Base-by-base conservation (phyloP, 345 rosid genomes). In the Dipteronia sinensis region DNA sequence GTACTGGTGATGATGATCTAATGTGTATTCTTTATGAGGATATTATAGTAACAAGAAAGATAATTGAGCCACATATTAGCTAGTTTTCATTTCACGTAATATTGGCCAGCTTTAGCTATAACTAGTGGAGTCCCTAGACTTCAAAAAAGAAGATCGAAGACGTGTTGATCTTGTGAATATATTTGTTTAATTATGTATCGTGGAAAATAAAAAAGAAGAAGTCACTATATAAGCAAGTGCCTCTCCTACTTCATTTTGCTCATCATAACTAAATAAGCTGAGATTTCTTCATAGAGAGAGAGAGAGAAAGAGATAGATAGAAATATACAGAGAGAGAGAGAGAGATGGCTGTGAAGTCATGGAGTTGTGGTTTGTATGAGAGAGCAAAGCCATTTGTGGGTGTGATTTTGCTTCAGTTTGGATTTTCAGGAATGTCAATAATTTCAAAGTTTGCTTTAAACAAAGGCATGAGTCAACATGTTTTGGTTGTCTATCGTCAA, bases 401-500 rank as follows among this genome's bases (percentile, higher is more conserved):
- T 17, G 89, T 85, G 81, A 80, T 91, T 69, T 65, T 90, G 27
- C 59, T 89, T 53, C 97, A 91, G 76, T 85, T 89, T 71, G 95
- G 91, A 10, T 82, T 65, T 13, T 86, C 94, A 7, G 92, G 93
- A 13, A 65, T 86, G 88, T 76, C 89, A 23, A 84, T 88, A 51
- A 68, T 92, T 27, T 44, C 92, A 8, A 92, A 92, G 74, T 80
- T 76, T 20, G 90, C 92, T 63, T 72, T 92, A 22, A 78, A 88
- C 65, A 29, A 73, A 29, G 97, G 97, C 23, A 87, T 89, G 91
- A 90, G 87, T 85, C 92, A 76, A 58, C 91, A 87, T 65, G 90
- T 91, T 1, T 78, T 95, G 20, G 92, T 85, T 5, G 95, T 89
- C 71, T 95, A 91, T 78, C 83, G 98, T 27, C 93, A 95, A 31